Evolutionary conservation across 768 basidiomycete species (phyloP).

Genomic region (Termitomyces sp.): DNA sequence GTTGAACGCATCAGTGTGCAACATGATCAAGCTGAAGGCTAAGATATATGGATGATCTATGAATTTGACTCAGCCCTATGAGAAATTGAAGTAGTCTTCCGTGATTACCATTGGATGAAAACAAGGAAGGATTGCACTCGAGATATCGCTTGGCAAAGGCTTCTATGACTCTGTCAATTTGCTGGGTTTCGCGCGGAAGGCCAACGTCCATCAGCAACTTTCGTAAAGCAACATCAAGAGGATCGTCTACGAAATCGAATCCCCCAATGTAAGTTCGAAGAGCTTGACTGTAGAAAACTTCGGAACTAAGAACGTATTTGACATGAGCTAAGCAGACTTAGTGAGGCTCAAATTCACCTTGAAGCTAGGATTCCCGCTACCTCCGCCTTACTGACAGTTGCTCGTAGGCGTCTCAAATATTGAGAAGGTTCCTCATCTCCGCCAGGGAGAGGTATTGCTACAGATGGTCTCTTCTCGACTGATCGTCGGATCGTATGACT

Average conservation of each 20-base stretch:
- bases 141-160: slow-evolving; percentile 86
- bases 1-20: slow-evolving; percentile 98
- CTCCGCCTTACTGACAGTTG: slow-evolving; percentile 69
- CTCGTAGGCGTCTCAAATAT: slow-evolving; percentile 62
- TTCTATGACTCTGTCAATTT: slow-evolving; percentile 97
- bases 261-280: slow-evolving; percentile 65
- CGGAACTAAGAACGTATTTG: slow-evolving; percentile 42
- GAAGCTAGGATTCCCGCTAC: slow-evolving; percentile 77
- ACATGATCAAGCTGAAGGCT: slow-evolving; percentile 97
- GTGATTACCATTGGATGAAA: slow-evolving; percentile 65
- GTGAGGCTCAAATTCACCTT: slow-evolving; percentile 39
- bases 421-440: slow-evolving; percentile 62
- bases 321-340: slow-evolving; percentile 2
- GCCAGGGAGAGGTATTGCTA: slow-evolving; percentile 43
- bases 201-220: slow-evolving; percentile 87
- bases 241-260: slow-evolving; percentile 75
- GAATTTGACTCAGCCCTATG: neutral
- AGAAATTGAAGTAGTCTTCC: neutral
- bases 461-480: slow-evolving; percentile 33
- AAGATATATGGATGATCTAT: slow-evolving; percentile 92
- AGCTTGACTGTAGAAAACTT: slow-evolving; percentile 63
- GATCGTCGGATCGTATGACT: slow-evolving; percentile 40
- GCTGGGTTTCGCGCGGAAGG: slow-evolving; percentile 93
- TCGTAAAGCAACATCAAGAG: slow-evolving; percentile 89
- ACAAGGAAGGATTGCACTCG: slow-evolving; percentile 77